Evolutionary conservation across 139 green algal genomes (phyloP), one percentile per base, ranked within the genome.

Genomic region (Yamagishiella unicocca): DNA sequence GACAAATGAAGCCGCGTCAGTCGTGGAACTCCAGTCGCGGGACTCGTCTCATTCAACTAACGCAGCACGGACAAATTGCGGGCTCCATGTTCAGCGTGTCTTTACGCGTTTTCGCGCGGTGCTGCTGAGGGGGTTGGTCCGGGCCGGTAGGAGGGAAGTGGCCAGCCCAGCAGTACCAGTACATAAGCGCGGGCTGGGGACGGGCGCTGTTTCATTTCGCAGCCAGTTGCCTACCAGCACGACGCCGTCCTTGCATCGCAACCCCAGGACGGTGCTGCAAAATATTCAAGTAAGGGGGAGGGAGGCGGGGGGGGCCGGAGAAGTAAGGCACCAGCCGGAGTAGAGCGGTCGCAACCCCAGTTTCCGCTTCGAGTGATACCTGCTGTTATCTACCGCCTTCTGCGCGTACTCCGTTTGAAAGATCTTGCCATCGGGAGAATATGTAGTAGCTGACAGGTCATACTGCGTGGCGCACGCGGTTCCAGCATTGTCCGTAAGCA

Each of bases 351-450:
- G n/a, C 29, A 42, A 72, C n/a, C 67, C 7, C 35, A n/a, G 67
- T 9, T 75, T 19, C 67, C 35, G 10, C 10, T 58, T 17, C 50
- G 17, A 17, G 50, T 25, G 95, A 29, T 87, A 98, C 96, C 97
- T 97, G 91, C 95, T 96, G 90, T 96, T 99, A 91, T 99, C 98
- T 31, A 99, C 96, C n/a, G 98, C 97, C 77, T 99, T 99, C 71
- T 97, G 94, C 3, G 98, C 98, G 90, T 99, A 99, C 79, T 99
- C 98, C 40, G 95, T 98, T 88, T 99, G 98, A 85, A 99, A 99
- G 1, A 99, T 94, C 33, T 97, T 95, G 22, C 98, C 98, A 88
- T 99, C 98, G 10, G 98, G 98, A 4, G 95, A 98, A 82, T 98
- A 99, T 17, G 98, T 99, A 42, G 97, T 98, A 37, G 95, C 90